Conservation (phyloP, 1,284 basidiomycete genomes). For the Tilletiopsis washingtonensis region DNA sequence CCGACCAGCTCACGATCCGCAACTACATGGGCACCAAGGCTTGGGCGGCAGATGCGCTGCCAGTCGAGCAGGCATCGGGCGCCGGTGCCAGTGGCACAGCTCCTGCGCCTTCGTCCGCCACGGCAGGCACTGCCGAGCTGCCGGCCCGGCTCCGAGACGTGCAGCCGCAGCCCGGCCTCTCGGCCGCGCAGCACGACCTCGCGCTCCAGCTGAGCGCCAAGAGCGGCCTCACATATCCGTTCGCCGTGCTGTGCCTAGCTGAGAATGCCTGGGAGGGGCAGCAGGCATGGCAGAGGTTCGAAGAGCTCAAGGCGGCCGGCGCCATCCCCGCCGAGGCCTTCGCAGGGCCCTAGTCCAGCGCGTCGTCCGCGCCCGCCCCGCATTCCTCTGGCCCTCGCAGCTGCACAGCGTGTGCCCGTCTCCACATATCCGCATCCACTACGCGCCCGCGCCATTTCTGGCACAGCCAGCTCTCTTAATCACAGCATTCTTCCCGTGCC, state of each 20-base stretch:
- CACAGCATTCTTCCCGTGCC: no score
- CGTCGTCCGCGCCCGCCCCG: no score
- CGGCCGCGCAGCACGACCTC: conserved; percentile 37
- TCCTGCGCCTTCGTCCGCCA: no score
- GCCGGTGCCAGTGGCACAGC: no score
- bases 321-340: conserved; percentile 9
- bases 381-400: no score
- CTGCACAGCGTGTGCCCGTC: no score
- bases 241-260: conserved; percentile 47
- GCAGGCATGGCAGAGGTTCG: conserved; percentile 44
- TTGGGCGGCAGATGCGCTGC: conserved; percentile 48
- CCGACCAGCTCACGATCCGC: conserved; percentile 76
- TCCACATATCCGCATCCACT: no score
- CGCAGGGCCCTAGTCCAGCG: no score
- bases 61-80: conserved; percentile 38
- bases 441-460: no score
- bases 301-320: conserved; percentile 24
- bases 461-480: no score
- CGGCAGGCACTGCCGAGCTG: conserved; percentile 10
- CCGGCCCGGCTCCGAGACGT: background rate
- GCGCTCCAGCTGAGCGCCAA: conserved; percentile 43
- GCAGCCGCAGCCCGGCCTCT: background rate
- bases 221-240: conserved; percentile 46
- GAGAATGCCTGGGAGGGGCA: conserved; percentile 47
- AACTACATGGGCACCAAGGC: conserved; percentile 72